Base-by-base conservation (phyloP, 768 basidiomycete species). In the Panus rudis region DNA sequence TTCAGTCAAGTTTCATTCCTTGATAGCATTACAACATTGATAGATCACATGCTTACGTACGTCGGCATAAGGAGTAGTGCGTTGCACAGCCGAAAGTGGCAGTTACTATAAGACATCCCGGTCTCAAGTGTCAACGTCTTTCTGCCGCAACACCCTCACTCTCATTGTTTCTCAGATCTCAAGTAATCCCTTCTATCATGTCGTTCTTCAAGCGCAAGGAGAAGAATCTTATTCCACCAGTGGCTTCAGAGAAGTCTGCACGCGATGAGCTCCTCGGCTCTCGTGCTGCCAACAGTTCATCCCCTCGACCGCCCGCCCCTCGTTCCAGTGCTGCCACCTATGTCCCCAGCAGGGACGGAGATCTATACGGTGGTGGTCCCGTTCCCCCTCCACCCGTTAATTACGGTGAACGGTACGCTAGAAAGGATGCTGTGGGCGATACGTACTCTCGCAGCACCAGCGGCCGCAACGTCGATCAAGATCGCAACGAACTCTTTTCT, bases 401-500 rank as follows among this genome's bases (percentile, higher is more conserved):
- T 25, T 52, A 37, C 39, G 41, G 45, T 20, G 75, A 76, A 52
- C 71, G 66, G 42, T 78, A 80, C 56, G 67, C 64, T 46, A 65
- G 77, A 45, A 76, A 65, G 54, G 68, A 67, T 34, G 68, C 69
- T 23, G 67, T 81, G 19, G 79, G 79, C 39, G 82, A 84, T 51
- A 60, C 70, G n/a, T 84, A 85, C 58, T 68, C 79, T 47, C 78
- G 81, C 40, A n/a, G n/a, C n/a, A n/a, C n/a, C n/a, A n/a, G n/a
- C n/a, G 79, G 81, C 20, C 67, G 63, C 31, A 66, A 84, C 49
- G 53, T 81, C 34, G 77, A 85, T 48, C 65, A 68, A 23, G 84
- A 85, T 60, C 79, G 88, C 35, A 74, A 66, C 32, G 85, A 84
- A 51, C 70, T 91, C 20, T 88, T 91, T 59, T 62, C 83, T 45